phyloP scores from a whole-genome alignment of 2,329 filamentous ascomycete genomes.

The Colletotrichum tropicicola region DNA sequence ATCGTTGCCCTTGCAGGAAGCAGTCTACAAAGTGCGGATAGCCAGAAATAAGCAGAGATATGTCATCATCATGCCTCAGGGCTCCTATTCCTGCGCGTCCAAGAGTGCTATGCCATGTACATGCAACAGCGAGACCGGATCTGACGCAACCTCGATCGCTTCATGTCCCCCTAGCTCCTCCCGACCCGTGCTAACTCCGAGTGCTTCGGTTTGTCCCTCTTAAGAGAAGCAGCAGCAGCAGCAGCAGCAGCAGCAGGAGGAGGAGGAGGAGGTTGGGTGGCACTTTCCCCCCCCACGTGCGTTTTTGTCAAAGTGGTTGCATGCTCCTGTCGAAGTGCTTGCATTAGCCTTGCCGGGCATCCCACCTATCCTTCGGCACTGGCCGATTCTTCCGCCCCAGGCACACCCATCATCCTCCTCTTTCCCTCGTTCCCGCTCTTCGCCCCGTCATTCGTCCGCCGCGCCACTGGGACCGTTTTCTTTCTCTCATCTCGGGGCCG shows the following conservation, averaged over 20 bases:
- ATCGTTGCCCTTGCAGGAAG: no score
- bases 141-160: conserved; percentile 16
- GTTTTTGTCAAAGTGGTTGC: conserved; percentile 21
- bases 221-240: background rate
- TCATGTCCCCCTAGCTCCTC: background rate
- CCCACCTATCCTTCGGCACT: conserved; percentile 8
- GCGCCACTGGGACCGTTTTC: background rate
- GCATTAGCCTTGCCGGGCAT: conserved; percentile 29
- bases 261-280: background rate
- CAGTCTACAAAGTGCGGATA: no score
- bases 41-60: no score
- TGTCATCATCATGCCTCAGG: no score
- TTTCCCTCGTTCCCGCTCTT: background rate
- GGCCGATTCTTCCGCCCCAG: conserved; percentile 1
- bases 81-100: no score
- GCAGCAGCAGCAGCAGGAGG: background rate
- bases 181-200: background rate
- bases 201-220: background rate
- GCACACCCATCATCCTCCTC: background rate
- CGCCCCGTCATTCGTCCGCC: background rate
- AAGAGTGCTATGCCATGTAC: background rate
- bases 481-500: background rate
- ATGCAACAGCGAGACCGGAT: background rate
- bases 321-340: conserved; percentile 19
- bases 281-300: conserved; percentile 17